These are phyloP conservation scores for Lagenidium giganteum DNA, from an alignment of 352 stramenopile species.

Conservation along the genomic window DNA sequence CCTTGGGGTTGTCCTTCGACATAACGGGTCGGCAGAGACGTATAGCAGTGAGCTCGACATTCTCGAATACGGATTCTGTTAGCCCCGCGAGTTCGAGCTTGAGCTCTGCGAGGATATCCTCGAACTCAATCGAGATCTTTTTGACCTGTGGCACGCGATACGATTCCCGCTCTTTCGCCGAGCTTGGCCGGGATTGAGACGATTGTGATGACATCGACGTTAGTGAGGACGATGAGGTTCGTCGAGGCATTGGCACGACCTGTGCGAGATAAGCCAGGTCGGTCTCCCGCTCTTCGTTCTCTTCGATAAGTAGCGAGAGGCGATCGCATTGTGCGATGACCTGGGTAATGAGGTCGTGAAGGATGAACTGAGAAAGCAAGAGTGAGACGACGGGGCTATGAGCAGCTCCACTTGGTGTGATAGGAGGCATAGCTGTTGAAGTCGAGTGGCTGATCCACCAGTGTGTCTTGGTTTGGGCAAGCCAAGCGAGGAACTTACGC, in stretches of 20 bases:
- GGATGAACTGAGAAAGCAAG: constrained; percentile 36
- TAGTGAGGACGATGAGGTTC: background rate
- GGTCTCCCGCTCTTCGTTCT: constrained; percentile 29
- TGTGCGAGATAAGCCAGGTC: constrained; percentile 13
- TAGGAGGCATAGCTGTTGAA: background rate
- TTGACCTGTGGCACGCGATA: constrained; percentile 35
- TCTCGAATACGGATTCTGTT: constrained; percentile 48
- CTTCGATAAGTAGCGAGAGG: constrained; percentile 37
- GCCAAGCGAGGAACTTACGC: constrained; percentile 51
- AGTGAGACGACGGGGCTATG: constrained; percentile 9
- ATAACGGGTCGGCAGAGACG: constrained; percentile 21
- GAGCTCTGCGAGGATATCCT: constrained; percentile 33
- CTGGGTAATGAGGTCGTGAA: constrained; percentile 38
- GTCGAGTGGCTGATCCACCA: constrained; percentile 28
- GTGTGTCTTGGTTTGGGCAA: constrained; percentile 24
- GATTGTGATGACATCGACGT: constrained; percentile 20
- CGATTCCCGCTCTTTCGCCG: background rate
- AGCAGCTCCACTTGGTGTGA: background rate
- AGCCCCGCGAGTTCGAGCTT: constrained; percentile 50
- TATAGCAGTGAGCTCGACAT: constrained; percentile 32
- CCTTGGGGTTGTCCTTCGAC: constrained; percentile 14
- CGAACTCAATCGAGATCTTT: constrained; percentile 51
- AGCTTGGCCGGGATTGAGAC: constrained; percentile 1
- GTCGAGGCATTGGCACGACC: background rate
- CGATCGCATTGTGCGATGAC: constrained; percentile 21